Evolutionary conservation across 169 alveolate species (phyloP), one percentile per base, ranked within the genome.

Genomic region (Eimeria acervulina): DNA sequence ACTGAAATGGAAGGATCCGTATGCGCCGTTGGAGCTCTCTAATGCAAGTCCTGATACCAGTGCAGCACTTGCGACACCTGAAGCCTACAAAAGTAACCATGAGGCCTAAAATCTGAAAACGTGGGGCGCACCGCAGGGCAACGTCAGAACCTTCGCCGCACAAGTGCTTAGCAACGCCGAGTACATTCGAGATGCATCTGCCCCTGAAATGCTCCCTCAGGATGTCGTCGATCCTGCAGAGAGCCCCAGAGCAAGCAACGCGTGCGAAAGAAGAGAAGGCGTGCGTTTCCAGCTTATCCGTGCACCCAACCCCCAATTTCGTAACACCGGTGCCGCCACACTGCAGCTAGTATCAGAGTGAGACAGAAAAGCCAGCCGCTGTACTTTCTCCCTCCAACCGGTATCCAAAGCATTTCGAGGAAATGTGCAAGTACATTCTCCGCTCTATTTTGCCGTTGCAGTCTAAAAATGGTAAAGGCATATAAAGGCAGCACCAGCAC

Each of bases 81-180:
- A 72, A 19, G 47, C 52, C 52, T 36, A 19, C 6, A 36, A 33
- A 17, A 13, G 52, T 19, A 33, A 72, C 38, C 0, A 3, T 13
- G 52, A 15, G 17, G 28, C 83, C 47, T 36, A 33, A 36, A 33
- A 13, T 51, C 19, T 72, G 83, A 72, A 72, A 10, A 36, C 83
- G 51, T 36, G 83, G 6, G 23, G 38, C 96, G 44, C 90, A 93
- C 96, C 93, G 74, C 52, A 93, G 89, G 47, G 96, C 96, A 33
- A 93, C 94, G 66, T 93, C 96, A 8, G 96, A 81, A 3, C 96
- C 96, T 12, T 81, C 94, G 13, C 96, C 96, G 51, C 96, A 93
- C 66, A 93, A 70, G 68, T 93, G 96, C 74, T 93, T 93, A 44
- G 96, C 96, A 23, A 93, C 94, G 55, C 94, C 96, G 15, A 93